A percentile compares a stretch with the other conserved stretches of the same genome.
Conservation (phyloP, 1,139 yeast species). For the Candida sanyaensis region DNA sequence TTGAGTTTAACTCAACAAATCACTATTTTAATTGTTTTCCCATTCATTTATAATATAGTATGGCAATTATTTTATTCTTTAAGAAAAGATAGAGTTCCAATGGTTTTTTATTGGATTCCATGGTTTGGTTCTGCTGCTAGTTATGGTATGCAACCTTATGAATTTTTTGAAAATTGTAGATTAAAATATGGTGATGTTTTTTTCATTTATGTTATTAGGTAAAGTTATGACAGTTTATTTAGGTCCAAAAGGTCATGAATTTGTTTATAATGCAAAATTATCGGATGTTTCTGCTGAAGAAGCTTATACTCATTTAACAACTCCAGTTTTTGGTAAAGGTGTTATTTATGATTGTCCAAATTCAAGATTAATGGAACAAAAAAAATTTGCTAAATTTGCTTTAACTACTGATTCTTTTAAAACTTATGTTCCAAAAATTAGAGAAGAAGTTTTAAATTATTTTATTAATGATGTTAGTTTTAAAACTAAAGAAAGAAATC, state of each 20-base stretch:
- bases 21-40: constrained; percentile 41
- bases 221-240: constrained; percentile 92
- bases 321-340: constrained; percentile 97
- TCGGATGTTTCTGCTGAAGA: constrained; percentile 95
- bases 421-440: constrained; percentile 83
- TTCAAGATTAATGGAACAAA: constrained; percentile 93
- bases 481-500: constrained; percentile 34
- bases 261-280: constrained; percentile 86
- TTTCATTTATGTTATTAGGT: constrained; percentile 86
- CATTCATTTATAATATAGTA: constrained; percentile 59
- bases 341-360: constrained; percentile 97
- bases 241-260: constrained; percentile 98
- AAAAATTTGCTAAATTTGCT: constrained; percentile 92
- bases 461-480: constrained; percentile 52
- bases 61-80: constrained; percentile 74
- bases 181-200: constrained; percentile 87
- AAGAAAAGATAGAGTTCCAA: constrained; percentile 80
- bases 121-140: constrained; percentile 91
- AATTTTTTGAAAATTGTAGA: constrained; percentile 78
- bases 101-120: constrained; percentile 92
- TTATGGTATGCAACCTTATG: constrained; percentile 93
- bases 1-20: constrained; percentile 35
- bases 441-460: constrained; percentile 72
- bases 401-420: constrained; percentile 84
- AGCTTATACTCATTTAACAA: constrained; percentile 91